Evolutionary conservation across 2,329 filamentous ascomycete genomes (phyloP), one percentile per base, ranked within the genome.

Genomic region (Fusarium globosum): DNA sequence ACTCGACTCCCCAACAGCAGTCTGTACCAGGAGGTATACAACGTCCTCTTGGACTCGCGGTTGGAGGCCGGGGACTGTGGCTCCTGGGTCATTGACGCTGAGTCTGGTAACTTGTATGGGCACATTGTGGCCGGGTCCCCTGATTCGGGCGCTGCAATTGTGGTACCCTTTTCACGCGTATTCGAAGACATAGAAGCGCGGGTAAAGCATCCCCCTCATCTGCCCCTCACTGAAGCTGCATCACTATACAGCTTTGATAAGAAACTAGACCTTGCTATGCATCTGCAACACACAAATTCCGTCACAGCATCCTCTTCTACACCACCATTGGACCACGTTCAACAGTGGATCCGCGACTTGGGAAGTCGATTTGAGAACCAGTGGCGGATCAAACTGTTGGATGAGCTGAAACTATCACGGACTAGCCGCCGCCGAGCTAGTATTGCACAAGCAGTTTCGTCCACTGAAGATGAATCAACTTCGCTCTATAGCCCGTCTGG

Each of bases 311-410:
- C 46, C 7, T 30, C 42, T 45, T 45, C 23, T 45, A 13, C 18
- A 26, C 0, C 4, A 10, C 7, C 20, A n/a, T 49, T 10, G 10
- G 7, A 2, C 10, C 0, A 9, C 7, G 4, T 0, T 10, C 28
- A 49, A 30, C 10, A 18, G 0, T 49, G 46, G 46, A 49, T 49
- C 4, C 28, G 0, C 0, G 28, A 49, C 7, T 16, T 49, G 28
- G 1, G 46, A 49, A 18, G 14, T 6, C 28, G 28, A 49, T 49
- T 49, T 30, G 10, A n/a, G 46, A 49, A 4, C 4, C 46, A 30
- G 28, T 30, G 46, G 46, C 46, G 46, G 28, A n/a, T n/a, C 7
- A 30, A 49, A 7, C 46, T 49, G n/a, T 6, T 49, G 10, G 14
- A 49, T 7, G 26, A 49, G 16, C 46, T 49, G 20, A 49, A 49